A percentile compares a stretch with the other conserved stretches of the same genome.
These are phyloP conservation scores for Candida suzukii DNA, from an alignment of 805 yeast genomes.

Conservation along the genomic window DNA sequence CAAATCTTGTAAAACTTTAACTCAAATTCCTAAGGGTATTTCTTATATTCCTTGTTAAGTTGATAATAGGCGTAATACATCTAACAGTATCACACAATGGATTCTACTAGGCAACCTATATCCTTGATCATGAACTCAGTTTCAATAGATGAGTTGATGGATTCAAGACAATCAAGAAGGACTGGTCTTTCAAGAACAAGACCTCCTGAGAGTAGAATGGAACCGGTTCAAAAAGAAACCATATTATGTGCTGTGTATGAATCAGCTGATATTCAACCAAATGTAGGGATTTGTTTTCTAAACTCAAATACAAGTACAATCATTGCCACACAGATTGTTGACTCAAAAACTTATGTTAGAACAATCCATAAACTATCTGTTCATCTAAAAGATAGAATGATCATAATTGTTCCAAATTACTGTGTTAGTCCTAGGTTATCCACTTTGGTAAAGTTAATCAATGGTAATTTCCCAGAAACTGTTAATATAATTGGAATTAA, in stretches of 20 bases:
- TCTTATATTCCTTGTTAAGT: too few relatives aligned
- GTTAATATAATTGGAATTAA: conserved; percentile 18
- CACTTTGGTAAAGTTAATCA: conserved; percentile 29
- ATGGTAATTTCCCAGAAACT: conserved; percentile 10
- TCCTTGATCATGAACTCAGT: conserved; percentile 2
- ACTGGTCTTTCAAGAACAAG: neutral
- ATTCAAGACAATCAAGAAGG: neutral
- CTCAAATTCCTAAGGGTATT: too few relatives aligned
- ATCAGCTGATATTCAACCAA: conserved; percentile 14
- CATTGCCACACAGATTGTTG: conserved; percentile 29
- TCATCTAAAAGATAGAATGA: conserved; percentile 21
- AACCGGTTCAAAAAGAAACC: neutral
- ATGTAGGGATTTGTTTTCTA: conserved; percentile 33
- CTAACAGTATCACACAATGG: too few relatives aligned
- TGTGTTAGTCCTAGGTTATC: conserved; percentile 20
- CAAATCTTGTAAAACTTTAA: too few relatives aligned
- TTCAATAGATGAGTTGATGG: neutral
- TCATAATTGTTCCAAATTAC: conserved; percentile 27
- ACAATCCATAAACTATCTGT: conserved; percentile 34
- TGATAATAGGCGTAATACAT: too few relatives aligned
- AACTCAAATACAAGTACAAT: conserved; percentile 31
- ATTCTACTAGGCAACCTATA: neutral
- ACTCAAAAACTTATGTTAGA: conserved; percentile 39
- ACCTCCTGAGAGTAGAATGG: neutral
- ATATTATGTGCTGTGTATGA: conserved; percentile 16